These are phyloP conservation scores for Apophysomyces trapeziformis DNA, from an alignment of 371 early-diverging fungal genomes.

Conservation along the genomic window DNA sequence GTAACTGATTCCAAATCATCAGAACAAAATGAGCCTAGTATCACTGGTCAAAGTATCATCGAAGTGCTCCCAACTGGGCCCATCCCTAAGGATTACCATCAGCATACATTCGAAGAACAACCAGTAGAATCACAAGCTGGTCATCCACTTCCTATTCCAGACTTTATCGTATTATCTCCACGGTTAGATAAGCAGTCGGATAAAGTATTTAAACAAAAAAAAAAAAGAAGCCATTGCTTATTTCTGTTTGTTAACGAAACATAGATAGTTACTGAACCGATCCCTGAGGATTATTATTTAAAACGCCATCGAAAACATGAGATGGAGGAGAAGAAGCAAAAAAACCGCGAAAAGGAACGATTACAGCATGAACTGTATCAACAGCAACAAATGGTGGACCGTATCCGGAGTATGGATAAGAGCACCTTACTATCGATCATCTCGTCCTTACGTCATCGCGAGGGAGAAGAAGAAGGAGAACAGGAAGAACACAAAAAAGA, in stretches of 20 bases:
- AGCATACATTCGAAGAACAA: background rate
- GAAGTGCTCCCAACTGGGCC: background rate
- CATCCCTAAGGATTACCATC: background rate
- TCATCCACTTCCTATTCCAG: background rate
- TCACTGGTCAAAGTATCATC: background rate
- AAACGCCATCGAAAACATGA: constrained; percentile 67
- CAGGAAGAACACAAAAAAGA: background rate
- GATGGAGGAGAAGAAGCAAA: constrained; percentile 66
- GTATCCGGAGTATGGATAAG: constrained; percentile 57
- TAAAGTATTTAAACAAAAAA: background rate
- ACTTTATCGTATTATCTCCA: background rate
- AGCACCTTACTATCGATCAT: constrained; percentile 41
- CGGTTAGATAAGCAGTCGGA: background rate
- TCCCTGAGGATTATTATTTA: constrained; percentile 60
- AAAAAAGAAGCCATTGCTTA: background rate
- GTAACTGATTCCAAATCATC: background rate
- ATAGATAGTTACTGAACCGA: constrained; percentile 1
- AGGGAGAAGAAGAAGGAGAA: constrained; percentile 17
- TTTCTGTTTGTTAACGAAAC: background rate
- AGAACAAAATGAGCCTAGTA: background rate
- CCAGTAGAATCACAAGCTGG: background rate
- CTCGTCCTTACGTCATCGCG: constrained; percentile 42
- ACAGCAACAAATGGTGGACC: constrained; percentile 63
- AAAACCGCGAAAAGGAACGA: constrained; percentile 70
- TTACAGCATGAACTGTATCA: constrained; percentile 67